phyloP scores from a whole-genome alignment of 2,329 filamentous ascomycete genomes.

The Alternaria brassicicola region DNA sequence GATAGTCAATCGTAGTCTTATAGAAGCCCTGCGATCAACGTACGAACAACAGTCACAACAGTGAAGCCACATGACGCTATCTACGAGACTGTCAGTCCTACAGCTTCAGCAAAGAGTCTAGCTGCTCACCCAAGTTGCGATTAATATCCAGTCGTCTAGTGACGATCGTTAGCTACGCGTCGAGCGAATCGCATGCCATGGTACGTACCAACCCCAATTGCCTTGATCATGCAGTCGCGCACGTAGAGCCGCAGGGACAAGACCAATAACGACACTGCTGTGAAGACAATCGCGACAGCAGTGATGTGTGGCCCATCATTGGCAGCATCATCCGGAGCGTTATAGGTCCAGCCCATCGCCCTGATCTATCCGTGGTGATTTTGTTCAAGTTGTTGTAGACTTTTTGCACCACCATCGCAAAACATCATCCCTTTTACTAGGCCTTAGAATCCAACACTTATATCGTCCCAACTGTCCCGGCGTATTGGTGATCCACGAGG shows the following conservation, averaged over 20 bases:
- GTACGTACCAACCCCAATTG: slow-evolving; percentile 18
- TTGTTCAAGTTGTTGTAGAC: background rate
- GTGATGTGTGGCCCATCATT: slow-evolving; percentile 15
- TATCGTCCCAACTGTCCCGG: background rate
- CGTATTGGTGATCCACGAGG: background rate
- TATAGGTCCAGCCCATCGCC: slow-evolving; percentile 22
- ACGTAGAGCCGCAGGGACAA: slow-evolving; percentile 20
- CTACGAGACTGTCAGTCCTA: background rate
- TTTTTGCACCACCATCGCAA: background rate
- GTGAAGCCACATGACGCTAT: slow-evolving; percentile 21
- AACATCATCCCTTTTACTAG: background rate
- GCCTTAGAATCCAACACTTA: background rate
- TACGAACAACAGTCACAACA: slow-evolving; percentile 18
- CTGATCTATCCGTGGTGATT: background rate
- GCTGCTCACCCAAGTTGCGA: slow-evolving; percentile 16
- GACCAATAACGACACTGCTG: slow-evolving; percentile 7
- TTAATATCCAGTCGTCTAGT: slow-evolving; percentile 18
- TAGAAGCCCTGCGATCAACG: background rate
- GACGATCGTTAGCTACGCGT: background rate
- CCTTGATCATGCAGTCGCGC: slow-evolving; percentile 18
- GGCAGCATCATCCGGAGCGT: slow-evolving; percentile 8
- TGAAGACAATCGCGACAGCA: slow-evolving; percentile 11
- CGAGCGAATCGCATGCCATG: background rate
- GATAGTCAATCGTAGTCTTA: background rate
- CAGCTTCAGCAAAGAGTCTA: background rate